Evolutionary conservation across 202 grass and related monocot genomes (phyloP).

Genomic region (Eragrostis tef): DNA sequence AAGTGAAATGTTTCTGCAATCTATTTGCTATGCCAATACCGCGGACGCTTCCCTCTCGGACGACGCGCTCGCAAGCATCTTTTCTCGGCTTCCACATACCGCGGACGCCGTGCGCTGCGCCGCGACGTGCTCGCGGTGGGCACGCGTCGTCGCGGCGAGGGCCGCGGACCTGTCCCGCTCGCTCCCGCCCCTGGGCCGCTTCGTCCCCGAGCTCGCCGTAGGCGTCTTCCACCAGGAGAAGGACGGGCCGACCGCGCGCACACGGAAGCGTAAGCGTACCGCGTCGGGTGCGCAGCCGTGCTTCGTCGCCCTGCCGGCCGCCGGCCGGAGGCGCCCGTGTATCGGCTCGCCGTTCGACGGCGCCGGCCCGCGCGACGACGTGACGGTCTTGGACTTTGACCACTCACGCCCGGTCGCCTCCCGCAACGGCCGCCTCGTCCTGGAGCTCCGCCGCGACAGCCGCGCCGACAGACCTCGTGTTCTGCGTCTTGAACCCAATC

Average conservation of each 20-base stretch:
- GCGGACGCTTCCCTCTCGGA: not conserved
- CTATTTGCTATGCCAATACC: no score
- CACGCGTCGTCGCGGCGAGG: not conserved
- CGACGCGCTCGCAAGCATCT: slow-evolving; percentile 8
- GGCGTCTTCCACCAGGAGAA: not conserved
- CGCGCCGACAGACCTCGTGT: not conserved
- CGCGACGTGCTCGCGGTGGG: not conserved
- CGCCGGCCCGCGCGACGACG: no score
- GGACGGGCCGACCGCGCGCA: not conserved
- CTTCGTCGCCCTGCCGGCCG: not conserved
- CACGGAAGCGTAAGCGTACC: not conserved
- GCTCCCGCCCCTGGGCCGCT: not conserved
- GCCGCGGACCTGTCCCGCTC: not conserved
- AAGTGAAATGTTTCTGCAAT: no score
- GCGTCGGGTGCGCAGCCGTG: not conserved
- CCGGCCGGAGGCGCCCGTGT: no score
- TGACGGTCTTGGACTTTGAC: not conserved
- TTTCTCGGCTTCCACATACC: not conserved
- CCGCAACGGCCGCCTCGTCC: not conserved
- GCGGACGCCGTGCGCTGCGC: slow-evolving; percentile 10
- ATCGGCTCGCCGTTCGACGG: not conserved
- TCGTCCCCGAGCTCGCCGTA: not conserved
- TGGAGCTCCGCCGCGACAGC: not conserved
- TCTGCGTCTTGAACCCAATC: not conserved
- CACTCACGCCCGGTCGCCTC: not conserved